Evolutionary conservation across 441 rosid genomes (phyloP).

Genomic region (Pelargonium myrrhifolium): DNA sequence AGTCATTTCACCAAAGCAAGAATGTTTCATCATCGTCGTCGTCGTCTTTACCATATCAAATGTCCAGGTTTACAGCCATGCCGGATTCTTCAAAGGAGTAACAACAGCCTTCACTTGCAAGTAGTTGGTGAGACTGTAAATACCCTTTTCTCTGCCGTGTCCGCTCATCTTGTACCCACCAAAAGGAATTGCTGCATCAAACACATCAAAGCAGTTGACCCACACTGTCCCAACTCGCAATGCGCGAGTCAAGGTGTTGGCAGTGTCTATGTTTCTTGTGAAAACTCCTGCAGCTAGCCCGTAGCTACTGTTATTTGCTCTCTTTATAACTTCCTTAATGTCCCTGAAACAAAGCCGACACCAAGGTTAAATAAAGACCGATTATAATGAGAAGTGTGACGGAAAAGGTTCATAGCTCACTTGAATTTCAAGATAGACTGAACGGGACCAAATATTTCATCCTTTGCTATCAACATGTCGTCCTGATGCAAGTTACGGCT

Average conservation of each 20-base stretch:
- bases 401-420: slow-evolving; percentile 15
- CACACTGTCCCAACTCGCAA: slow-evolving; percentile 57
- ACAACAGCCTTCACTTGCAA: slow-evolving; percentile 80
- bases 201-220: slow-evolving; percentile 53
- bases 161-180: slow-evolving; percentile 91
- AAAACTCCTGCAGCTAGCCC: slow-evolving; percentile 70
- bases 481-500: slow-evolving; percentile 11
- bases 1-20: no score
- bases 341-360: slow-evolving; percentile 13
- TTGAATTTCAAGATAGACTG: slow-evolving; percentile 26
- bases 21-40: no score
- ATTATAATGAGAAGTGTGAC: background rate
- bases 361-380: background rate
- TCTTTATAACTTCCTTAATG: slow-evolving; percentile 19
- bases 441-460: slow-evolving; percentile 26
- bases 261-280: slow-evolving; percentile 61
- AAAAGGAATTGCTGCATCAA: slow-evolving; percentile 59
- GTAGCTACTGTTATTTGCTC: slow-evolving; percentile 22
- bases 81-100: slow-evolving; percentile 59
- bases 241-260: slow-evolving; percentile 51
- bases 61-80: slow-evolving; percentile 43
- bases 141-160: slow-evolving; percentile 61
- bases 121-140: slow-evolving; percentile 52
- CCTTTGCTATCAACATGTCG: slow-evolving; percentile 23
- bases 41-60: no score